Evolutionary conservation across 176 grass and related monocot genomes (phyloP).

Genomic region (Saccharum spontaneum): DNA sequence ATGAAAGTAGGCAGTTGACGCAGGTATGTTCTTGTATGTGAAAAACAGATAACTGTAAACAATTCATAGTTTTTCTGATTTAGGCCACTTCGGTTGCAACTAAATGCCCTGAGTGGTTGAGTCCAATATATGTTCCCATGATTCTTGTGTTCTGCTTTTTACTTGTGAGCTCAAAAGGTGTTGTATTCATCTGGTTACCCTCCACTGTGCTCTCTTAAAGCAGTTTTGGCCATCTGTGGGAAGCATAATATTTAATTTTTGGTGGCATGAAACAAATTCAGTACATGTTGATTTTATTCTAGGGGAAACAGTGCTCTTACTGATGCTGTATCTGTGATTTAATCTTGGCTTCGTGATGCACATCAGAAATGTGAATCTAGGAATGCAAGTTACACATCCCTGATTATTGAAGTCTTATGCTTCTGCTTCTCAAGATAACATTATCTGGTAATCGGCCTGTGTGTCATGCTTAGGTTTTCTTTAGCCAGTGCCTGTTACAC

Average conservation of each 20-base stretch:
- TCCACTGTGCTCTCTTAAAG: neutral
- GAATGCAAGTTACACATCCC: neutral
- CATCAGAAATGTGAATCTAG: neutral
- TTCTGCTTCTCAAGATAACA: neutral
- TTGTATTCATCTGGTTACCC: neutral
- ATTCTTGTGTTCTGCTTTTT: neutral
- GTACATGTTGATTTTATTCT: neutral
- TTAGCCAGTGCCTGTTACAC: neutral
- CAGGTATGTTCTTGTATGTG: constrained; percentile 60
- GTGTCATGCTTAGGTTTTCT: neutral
- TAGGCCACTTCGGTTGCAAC: neutral
- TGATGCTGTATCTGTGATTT: neutral
- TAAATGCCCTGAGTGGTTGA: neutral
- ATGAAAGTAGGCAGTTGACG: constrained; percentile 97
- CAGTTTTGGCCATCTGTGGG: neutral
- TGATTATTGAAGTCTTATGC: neutral
- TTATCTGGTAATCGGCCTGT: neutral
- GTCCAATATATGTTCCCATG: neutral
- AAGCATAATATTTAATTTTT: neutral
- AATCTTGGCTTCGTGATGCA: neutral
- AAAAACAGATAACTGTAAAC: neutral
- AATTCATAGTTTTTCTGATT: neutral
- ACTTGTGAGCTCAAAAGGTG: neutral
- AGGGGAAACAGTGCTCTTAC: neutral
- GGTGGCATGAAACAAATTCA: neutral